Evolutionary conservation across 192 early-diverging fungal species (phyloP).

Genomic region (Jimgerdemannia lactiflua): DNA sequence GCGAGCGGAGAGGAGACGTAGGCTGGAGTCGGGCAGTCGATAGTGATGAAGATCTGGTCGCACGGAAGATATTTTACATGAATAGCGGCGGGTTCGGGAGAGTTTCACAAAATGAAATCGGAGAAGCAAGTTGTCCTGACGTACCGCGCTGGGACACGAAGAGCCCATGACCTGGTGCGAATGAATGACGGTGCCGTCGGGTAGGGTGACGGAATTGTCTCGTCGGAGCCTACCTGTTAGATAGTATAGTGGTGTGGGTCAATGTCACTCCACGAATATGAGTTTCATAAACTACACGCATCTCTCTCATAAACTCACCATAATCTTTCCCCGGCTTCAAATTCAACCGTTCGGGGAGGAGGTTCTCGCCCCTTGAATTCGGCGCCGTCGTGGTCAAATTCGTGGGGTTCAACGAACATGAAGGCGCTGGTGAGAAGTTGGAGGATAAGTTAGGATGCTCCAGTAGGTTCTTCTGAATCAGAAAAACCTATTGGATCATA

Average conservation of each 20-base stretch:
- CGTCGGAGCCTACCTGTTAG: constrained; percentile 42
- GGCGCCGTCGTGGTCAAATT: constrained; percentile 44
- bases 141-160: constrained; percentile 51
- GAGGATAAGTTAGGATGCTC: too few species aligned
- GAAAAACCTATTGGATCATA: too few species aligned
- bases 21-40: constrained; percentile 58
- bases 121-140: not conserved
- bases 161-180: constrained; percentile 68
- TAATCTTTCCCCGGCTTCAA: constrained; percentile 63
- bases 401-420: constrained; percentile 52
- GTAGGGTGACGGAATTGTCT: constrained; percentile 55
- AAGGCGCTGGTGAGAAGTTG: constrained; percentile 11
- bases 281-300: not conserved
- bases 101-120: not conserved
- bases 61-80: not conserved
- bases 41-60: constrained; percentile 53
- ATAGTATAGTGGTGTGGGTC: not conserved
- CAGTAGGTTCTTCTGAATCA: too few species aligned
- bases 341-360: constrained; percentile 63
- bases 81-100: not conserved
- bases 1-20: constrained; percentile 51
- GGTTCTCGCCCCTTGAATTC: constrained; percentile 62
- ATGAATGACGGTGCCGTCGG: constrained; percentile 65
- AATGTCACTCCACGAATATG: too few species aligned
- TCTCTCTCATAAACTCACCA: constrained; percentile 19